A percentile compares a stretch with the other conserved stretches of the same genome.
Conservation (phyloP, 129 eudicot genomes). For the Flaveria bidentis region DNA sequence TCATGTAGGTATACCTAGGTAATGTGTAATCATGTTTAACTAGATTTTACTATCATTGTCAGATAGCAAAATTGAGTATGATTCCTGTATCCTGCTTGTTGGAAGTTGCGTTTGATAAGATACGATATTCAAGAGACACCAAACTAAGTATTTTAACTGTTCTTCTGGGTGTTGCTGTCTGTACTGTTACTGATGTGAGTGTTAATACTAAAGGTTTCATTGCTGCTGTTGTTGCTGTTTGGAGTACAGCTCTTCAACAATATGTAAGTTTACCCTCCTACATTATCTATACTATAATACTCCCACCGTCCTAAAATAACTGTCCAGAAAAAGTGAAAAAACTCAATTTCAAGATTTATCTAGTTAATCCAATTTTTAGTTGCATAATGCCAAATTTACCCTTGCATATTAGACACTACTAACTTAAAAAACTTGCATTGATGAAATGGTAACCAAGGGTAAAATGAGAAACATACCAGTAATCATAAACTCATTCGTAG, state of each 20-base stretch:
- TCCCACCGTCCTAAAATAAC: not conserved
- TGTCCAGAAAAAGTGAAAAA: not conserved
- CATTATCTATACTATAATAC: not conserved
- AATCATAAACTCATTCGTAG: not conserved
- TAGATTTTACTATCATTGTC: slow-evolving; percentile 17
- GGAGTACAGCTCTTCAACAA: slow-evolving; percentile 81
- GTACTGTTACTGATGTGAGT: slow-evolving; percentile 79
- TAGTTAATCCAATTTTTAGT: not conserved
- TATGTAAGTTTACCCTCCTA: slow-evolving; percentile 50
- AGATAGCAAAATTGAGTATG: slow-evolving; percentile 87
- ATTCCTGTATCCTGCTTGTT: slow-evolving; percentile 75
- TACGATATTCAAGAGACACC: slow-evolving; percentile 70
- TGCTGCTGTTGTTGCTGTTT: slow-evolving; percentile 75
- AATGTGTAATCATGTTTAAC: not conserved
- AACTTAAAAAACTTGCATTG: not conserved
- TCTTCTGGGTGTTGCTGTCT: slow-evolving; percentile 71
- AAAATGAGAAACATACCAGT: not conserved
- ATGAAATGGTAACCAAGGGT: not conserved
- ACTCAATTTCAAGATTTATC: not conserved
- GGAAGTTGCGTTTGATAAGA: slow-evolving; percentile 63
- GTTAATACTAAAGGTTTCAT: slow-evolving; percentile 74
- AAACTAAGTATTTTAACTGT: slow-evolving; percentile 66
- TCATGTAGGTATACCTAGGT: slow-evolving; percentile 1
- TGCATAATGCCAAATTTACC: not conserved
- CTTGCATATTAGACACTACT: not conserved